Base-by-base conservation (phyloP, 306 rosid genomes). In the Begonia masoniana region DNA sequence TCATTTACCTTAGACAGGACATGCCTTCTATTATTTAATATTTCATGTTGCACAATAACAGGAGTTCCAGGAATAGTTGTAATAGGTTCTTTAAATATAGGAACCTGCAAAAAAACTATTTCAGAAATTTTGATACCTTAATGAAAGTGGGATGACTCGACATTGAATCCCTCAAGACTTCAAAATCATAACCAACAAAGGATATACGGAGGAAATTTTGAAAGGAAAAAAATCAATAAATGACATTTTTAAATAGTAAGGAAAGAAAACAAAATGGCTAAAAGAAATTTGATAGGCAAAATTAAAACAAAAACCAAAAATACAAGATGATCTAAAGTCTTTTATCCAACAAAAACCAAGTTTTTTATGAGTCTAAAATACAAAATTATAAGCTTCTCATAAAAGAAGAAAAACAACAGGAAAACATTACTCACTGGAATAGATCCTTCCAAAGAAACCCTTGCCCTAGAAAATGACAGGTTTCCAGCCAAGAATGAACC, bases 381-480 rank as follows among this genome's bases (percentile, higher is more conserved):
- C 19, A 41, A 15, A 39, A 51, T 36, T 12, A 51, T 5, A 41
- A 8, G 35, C 11, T 51, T 51, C 53, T 51, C 17, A n/a, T 51
- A 51, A 13, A n/a, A 54, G 52, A 11, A 19, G 41, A 55, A 24
- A 10, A 58, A 14, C 47, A 16, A 65, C 35, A 26, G 60, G 47
- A 39, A 62, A 69, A 46, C 15, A 50, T 61, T 53, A 77, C 99
- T 58, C 76, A 91, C 99, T 51, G 82, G 94, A 60, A 71, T 66
- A 73, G 94, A 77, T 73, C 99, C 99, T 79, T 91, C 99, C 26
- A 81, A 68, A 1, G 99, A 91, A 56, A 86, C 89, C 70, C 96
- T 91, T 67, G 99, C 88, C 69, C 99, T 79, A 23, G 99, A 79
- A 82, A 81, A 91, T 31, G 96, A 86, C 71, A 91, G 76, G 66